Evolutionary conservation across 2,329 filamentous ascomycete species (phyloP).

Genomic region (Ceratocystis cacaofunesta): DNA sequence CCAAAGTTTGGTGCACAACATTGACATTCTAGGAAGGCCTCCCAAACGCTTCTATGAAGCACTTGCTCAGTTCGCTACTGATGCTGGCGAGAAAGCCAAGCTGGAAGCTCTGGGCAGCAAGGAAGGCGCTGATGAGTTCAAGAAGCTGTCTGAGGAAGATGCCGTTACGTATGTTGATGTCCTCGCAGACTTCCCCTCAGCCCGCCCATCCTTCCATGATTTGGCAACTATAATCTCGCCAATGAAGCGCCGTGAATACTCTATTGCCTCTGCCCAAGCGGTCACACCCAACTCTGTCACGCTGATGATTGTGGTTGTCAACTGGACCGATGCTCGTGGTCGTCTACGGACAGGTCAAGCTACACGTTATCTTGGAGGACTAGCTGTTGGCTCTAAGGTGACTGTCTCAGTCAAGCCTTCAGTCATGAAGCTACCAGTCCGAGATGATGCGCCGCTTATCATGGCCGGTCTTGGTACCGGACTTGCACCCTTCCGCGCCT

Average conservation of each 20-base stretch:
- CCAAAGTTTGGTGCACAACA: constrained; percentile 79
- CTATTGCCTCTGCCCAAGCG: constrained; percentile 93
- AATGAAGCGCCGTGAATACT: constrained; percentile 95
- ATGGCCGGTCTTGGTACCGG: constrained; percentile 98
- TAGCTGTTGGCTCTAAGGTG: constrained; percentile 61
- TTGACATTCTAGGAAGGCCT: constrained; percentile 93
- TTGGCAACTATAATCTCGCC: constrained; percentile 76
- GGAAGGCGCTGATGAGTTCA: constrained; percentile 79
- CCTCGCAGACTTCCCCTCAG: constrained; percentile 76
- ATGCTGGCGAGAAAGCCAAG: constrained; percentile 68
- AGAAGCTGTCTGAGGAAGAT: constrained; percentile 79
- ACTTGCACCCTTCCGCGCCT: constrained; percentile 96
- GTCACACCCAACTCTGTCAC: constrained; percentile 81
- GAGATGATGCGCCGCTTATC: constrained; percentile 83
- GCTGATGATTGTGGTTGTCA: constrained; percentile 92
- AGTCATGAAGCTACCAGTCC: constrained; percentile 92
- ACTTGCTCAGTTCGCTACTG: constrained; percentile 69
- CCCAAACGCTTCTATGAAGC: constrained; percentile 97
- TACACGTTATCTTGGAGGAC: constrained; percentile 69
- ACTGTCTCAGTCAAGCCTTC: constrained; percentile 94
- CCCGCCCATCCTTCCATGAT: constrained; percentile 76
- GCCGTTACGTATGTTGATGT: constrained; percentile 84
- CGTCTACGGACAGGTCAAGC: constrained; percentile 86
- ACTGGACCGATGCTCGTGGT: constrained; percentile 81
- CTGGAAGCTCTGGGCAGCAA: constrained; percentile 61